A percentile compares a stretch with the other conserved stretches of the same genome.
Evolutionary conservation across 257 asterid genomes (phyloP).

Genomic region (Penstemon eatonii): DNA sequence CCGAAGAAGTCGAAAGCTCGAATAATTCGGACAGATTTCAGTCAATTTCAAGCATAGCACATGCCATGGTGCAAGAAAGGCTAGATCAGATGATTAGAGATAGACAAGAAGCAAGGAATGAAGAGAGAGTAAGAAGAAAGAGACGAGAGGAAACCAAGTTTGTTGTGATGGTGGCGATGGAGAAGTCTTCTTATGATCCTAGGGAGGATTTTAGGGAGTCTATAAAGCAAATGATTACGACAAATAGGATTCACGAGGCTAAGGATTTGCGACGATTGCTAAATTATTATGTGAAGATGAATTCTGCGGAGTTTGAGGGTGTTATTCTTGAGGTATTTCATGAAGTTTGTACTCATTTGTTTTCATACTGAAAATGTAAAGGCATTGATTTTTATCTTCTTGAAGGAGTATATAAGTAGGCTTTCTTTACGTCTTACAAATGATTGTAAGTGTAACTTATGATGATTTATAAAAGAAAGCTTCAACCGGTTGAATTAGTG

Average conservation of each 20-base stretch:
- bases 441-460: background rate
- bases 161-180: constrained; percentile 68
- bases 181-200: constrained; percentile 70
- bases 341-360: constrained; percentile 64
- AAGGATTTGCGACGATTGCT: constrained; percentile 64
- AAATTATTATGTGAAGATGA: constrained; percentile 63
- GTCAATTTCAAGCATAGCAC: constrained; percentile 59
- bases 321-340: constrained; percentile 71
- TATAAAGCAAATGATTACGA: constrained; percentile 59
- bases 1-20: constrained; percentile 55
- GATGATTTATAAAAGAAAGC: background rate
- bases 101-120: constrained; percentile 34
- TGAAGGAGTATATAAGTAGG: background rate
- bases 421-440: background rate
- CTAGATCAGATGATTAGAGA: constrained; percentile 64
- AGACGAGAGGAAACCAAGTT: constrained; percentile 45
- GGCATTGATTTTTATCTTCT: constrained; percentile 15
- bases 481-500: constrained; percentile 5
- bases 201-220: constrained; percentile 73
- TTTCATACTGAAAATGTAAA: constrained; percentile 34
- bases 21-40: constrained; percentile 37
- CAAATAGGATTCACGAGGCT: constrained; percentile 46
- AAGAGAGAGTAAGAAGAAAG: constrained; percentile 25
- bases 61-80: constrained; percentile 80
- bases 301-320: constrained; percentile 56